Conservation (phyloP, 495 filamentous ascomycete species). For the Lepraria neglecta region DNA sequence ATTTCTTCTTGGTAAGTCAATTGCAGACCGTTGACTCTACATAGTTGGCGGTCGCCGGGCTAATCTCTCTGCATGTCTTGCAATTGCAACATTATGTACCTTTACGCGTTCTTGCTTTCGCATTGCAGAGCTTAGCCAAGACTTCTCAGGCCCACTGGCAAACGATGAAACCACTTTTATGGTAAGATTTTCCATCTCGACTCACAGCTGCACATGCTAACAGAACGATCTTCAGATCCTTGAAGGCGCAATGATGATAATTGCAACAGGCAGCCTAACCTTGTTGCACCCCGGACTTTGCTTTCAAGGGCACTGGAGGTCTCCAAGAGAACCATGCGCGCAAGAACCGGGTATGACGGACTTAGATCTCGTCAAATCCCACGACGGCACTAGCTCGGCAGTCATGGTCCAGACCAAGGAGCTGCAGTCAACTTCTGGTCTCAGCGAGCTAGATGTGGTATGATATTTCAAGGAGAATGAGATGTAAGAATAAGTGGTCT, state of each 20-base stretch:
- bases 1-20: conserved; percentile 5
- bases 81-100: conserved; percentile 30
- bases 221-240: conserved; percentile 20
- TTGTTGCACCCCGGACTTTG: conserved; percentile 27
- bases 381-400: neutral
- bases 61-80: conserved; percentile 4
- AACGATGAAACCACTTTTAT: conserved; percentile 36
- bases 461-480: neutral
- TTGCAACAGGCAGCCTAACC: conserved; percentile 33
- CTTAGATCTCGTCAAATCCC: neutral
- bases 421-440: neutral
- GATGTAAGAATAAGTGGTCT: neutral
- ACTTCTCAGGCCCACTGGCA: conserved; percentile 34
- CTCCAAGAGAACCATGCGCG: neutral
- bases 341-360: neutral
- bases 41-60: neutral
- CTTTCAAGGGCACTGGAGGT: conserved; percentile 21
- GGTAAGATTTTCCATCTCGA: neutral
- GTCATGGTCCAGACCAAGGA: conserved; percentile 1
- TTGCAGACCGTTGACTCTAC: neutral
- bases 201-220: neutral
- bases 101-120: conserved; percentile 37
- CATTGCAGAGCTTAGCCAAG: conserved; percentile 36
- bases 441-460: neutral
- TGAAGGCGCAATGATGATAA: conserved; percentile 36